Evolutionary conservation across 441 rosid species (phyloP), one percentile per base, ranked within the genome.

Genomic region (Croton setiger): DNA sequence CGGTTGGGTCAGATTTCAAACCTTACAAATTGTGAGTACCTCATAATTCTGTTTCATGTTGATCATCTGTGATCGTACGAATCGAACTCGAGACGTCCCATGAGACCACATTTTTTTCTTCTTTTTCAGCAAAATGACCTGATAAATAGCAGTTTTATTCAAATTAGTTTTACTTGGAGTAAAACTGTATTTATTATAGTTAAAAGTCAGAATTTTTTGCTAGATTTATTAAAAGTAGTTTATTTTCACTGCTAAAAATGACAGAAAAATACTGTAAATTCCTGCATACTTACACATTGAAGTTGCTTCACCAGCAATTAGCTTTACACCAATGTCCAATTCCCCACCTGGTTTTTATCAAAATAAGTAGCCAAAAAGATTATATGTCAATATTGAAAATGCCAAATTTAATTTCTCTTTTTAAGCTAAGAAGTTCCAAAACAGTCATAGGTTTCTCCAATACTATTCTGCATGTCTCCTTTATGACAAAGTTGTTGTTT

Each of bases 401-500:
- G 56, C 54, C 17, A 48, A 8, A 27, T 27, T 27, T 27, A 27
- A 27, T 27, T 27, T 27, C 2, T 27, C 31, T 36, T 31, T 45
- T 65, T n/a, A 33, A 54, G 59, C 31, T 52, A 17, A 12, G 31
- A 68, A 60, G 23, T 18, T 70, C 71, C 78, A 66, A 60, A 60
- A 12, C 0, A 7, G 23, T 0, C 31, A 9, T 70, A 23, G 76
- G 58, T 58, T 57, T 76, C 41, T 66, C n/a, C 79, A 18, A 67
- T 12, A 5, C 41, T 27, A 21, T 4, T 60, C n/a, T 57, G 43
- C 7, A 14, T 20, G 7, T 54, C 9, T 67, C 9, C 13, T 23
- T 48, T 33, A 17, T 10, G 36, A 68, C 47, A 58, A 31, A 21
- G 57, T 53, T 27, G 27, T 11, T 56, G 31, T 10, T 6, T n/a